These are phyloP conservation scores for Maudiozyma pseudohumilis DNA, from an alignment of 805 yeast genomes.

Conservation along the genomic window DNA sequence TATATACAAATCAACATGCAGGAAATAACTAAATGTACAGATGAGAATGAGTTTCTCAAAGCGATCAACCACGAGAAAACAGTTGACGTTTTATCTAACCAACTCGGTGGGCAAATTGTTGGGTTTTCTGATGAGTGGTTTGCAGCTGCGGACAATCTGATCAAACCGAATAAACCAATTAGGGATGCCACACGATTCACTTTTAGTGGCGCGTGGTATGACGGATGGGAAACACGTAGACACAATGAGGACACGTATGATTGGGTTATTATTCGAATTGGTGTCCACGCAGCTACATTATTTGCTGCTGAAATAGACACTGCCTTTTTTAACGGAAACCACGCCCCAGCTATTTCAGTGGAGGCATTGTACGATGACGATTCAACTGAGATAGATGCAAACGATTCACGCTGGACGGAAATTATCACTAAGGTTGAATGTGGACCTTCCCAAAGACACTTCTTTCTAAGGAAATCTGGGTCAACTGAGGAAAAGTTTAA, in stretches of 20 bases:
- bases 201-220: slow-evolving; percentile 93
- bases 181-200: slow-evolving; percentile 73
- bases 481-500: slow-evolving; percentile 59
- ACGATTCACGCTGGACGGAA: slow-evolving; percentile 51
- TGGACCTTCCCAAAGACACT: slow-evolving; percentile 83
- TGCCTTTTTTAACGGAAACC: slow-evolving; percentile 89
- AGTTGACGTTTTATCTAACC: slow-evolving; percentile 70
- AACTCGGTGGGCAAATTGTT: slow-evolving; percentile 68
- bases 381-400: slow-evolving; percentile 20
- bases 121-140: slow-evolving; percentile 85
- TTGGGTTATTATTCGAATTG: slow-evolving; percentile 76
- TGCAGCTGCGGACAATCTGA: slow-evolving; percentile 82
- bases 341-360: slow-evolving; percentile 82
- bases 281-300: slow-evolving; percentile 66
- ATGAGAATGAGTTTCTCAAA: too few relatives aligned
- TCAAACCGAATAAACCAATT: slow-evolving; percentile 71
- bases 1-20: too few relatives aligned
- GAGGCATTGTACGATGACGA: slow-evolving; percentile 50
- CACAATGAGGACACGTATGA: slow-evolving; percentile 80
- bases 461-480: slow-evolving; percentile 49
- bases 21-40: too few relatives aligned
- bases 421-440: slow-evolving; percentile 67
- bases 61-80: too few relatives aligned
- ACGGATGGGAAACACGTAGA: slow-evolving; percentile 97
- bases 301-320: slow-evolving; percentile 88